Base-by-base conservation (phyloP, 2,329 filamentous ascomycete genomes). In the Plenodomus lindquistii region DNA sequence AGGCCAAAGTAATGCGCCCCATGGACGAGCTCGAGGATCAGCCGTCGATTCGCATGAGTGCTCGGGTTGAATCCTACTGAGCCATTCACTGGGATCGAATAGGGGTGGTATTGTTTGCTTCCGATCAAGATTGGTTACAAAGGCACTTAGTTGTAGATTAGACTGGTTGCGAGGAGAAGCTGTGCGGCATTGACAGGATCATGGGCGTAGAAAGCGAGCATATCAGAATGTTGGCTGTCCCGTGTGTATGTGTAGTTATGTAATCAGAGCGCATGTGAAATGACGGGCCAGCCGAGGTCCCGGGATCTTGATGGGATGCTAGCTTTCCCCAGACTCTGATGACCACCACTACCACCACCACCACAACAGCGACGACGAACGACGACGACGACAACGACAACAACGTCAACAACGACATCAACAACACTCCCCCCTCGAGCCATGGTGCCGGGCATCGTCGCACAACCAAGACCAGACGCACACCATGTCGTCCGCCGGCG, bases 401-500 rank as follows among this genome's bases (percentile, higher is more conserved):
- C 22, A 24, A 24, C 11, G 6, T 24, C 11, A 24, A 7, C 27
- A 8, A 31, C 27, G 15, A 31, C 29, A 17, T 22, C 44, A 35
- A 57, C 43, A 53, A 55, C 54, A 52, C 44, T 46, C 21, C 24
- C 42, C 52, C 49, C 44, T 41, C 54, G 47, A 57, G 49, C 50
- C 50, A 62, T 61, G 54, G 42, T 59, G 48, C 27, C 48, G 27
- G 11, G 27, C 9, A 13, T 31, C 6, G 21, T 37, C 40, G 37
- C 40, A 52, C 29, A 53, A 31, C 11, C 40, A 40, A 29, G 37
- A 51, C 40, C 35, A 54, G 41, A 42, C 54, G 37, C 34, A 35
- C 44, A 42, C 40, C 20, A 73, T 73, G 70, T 69, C 69, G 60
- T 69, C 67, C 31, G 61, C 61, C 27, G 60, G 61, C 51, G 52